Conservation (phyloP, 257 asterid genomes). For the Voacanga thouarsii region DNA sequence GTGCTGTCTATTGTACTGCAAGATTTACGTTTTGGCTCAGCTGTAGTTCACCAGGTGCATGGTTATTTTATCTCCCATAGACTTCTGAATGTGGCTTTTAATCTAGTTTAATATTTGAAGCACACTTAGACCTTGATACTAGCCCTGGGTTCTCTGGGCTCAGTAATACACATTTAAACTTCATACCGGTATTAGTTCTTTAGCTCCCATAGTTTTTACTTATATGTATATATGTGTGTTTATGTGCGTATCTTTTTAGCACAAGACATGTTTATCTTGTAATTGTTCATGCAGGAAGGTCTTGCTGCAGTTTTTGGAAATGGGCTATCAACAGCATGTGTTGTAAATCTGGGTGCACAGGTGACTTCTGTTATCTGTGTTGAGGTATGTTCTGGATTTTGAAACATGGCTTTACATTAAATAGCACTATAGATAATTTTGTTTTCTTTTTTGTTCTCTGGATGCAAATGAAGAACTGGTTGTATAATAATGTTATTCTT, state of each 20-base stretch:
- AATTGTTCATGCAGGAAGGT: constrained; percentile 66
- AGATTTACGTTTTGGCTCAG: constrained; percentile 75
- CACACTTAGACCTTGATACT: neutral
- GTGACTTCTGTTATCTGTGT: constrained; percentile 86
- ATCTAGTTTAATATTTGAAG: neutral
- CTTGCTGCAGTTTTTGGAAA: constrained; percentile 97
- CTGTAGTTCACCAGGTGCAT: constrained; percentile 92
- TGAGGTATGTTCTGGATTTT: constrained; percentile 52
- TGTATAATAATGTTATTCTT: neutral
- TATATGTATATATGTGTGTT: neutral
- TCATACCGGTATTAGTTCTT: neutral
- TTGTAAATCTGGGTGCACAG: constrained; percentile 95
- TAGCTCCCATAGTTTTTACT: neutral
- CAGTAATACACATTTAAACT: neutral
- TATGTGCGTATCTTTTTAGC: neutral
- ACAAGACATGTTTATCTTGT: neutral
- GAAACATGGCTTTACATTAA: neutral
- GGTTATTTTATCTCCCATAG: constrained; percentile 10
- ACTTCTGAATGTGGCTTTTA: constrained; percentile 7
- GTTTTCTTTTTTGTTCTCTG: neutral
- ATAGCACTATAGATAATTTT: neutral
- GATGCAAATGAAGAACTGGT: neutral
- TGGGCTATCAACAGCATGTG: constrained; percentile 92
- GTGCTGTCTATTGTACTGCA: constrained; percentile 71
- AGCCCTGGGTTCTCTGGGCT: neutral